Conservation (phyloP, 2,329 filamentous ascomycete genomes). For the Colletotrichum zoysiae region DNA sequence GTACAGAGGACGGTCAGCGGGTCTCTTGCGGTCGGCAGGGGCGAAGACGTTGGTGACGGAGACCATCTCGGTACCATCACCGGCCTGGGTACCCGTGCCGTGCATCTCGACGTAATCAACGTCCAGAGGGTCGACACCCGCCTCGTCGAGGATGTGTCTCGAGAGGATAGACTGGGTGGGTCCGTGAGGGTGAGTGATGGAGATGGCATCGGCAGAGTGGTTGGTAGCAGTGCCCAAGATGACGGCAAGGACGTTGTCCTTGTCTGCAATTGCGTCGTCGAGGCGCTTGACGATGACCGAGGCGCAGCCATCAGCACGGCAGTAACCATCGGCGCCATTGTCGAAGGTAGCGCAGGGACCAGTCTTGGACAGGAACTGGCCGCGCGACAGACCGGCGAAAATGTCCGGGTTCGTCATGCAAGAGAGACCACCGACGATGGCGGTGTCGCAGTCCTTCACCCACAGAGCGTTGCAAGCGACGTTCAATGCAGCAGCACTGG, state of each 20-base stretch:
- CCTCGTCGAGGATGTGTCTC: slow-evolving; percentile 76
- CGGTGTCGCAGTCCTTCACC: slow-evolving; percentile 83
- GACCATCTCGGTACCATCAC: slow-evolving; percentile 85
- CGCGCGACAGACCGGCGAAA: slow-evolving; percentile 80
- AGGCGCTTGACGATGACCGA: slow-evolving; percentile 83
- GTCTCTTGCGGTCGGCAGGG: slow-evolving; percentile 59
- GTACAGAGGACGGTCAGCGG: slow-evolving; percentile 66
- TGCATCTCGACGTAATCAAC: slow-evolving; percentile 92
- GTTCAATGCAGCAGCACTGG: slow-evolving; percentile 78
- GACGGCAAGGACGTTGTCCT: slow-evolving; percentile 82
- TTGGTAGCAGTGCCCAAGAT: slow-evolving; percentile 83
- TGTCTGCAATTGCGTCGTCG: slow-evolving; percentile 81
- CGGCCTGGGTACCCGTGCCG: slow-evolving; percentile 88
- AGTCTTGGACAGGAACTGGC: slow-evolving; percentile 82
- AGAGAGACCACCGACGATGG: slow-evolving; percentile 82
- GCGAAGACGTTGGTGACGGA: slow-evolving; percentile 74
- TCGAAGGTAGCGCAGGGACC: slow-evolving; percentile 86
- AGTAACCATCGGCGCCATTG: slow-evolving; percentile 84
- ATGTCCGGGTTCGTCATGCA: slow-evolving; percentile 86
- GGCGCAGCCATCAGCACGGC: slow-evolving; percentile 81
- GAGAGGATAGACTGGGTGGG: slow-evolving; percentile 81
- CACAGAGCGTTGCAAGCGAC: slow-evolving; percentile 78
- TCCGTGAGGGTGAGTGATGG: slow-evolving; percentile 86
- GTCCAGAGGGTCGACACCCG: slow-evolving; percentile 80
- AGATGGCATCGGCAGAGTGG: slow-evolving; percentile 84